Percentiles rank a stretch among this genome's conserved stretches.
Conservation (phyloP, 139 green algal species). For the Diplosphaera chodatii region DNA sequence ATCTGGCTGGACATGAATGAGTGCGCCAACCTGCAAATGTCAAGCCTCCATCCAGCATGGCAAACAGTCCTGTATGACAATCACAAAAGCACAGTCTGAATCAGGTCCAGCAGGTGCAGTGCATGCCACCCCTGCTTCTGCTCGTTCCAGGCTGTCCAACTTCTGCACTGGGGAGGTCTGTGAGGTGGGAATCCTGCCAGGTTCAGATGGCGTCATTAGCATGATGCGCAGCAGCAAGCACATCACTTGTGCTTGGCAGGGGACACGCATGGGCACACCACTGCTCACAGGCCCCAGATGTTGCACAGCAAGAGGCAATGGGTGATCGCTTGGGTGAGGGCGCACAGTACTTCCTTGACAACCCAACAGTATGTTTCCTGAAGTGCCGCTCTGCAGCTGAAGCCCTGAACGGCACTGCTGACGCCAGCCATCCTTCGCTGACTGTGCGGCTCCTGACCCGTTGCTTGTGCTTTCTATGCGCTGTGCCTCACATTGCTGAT, state of each 20-base stretch:
- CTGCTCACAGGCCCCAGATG: background rate
- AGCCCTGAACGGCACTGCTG: background rate
- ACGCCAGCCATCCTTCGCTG: background rate
- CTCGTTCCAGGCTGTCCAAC: slow-evolving; percentile 35
- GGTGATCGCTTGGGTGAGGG: background rate
- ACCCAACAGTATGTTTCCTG: background rate
- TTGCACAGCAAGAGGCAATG: background rate
- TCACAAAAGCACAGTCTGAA: too few species aligned
- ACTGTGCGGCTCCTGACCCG: too few species aligned
- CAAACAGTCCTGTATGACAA: too few species aligned
- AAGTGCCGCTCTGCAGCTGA: background rate
- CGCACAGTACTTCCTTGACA: background rate
- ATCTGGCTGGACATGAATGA: slow-evolving; percentile 84
- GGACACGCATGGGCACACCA: too few species aligned
- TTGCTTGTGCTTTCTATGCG: too few species aligned
- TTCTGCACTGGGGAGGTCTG: slow-evolving; percentile 52
- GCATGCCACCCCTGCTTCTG: too few species aligned
- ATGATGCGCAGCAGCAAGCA: too few species aligned
- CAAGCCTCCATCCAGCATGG: too few species aligned
- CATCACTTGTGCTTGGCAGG: too few species aligned
- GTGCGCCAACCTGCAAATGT: background rate
- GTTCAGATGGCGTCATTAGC: too few species aligned
- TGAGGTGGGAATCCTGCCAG: slow-evolving; percentile 10
- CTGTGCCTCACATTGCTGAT: too few species aligned
- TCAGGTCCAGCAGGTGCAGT: too few species aligned